These are phyloP conservation scores for Geotrichum histeridarum DNA, from an alignment of 1,139 yeast genomes.

Conservation along the genomic window DNA sequence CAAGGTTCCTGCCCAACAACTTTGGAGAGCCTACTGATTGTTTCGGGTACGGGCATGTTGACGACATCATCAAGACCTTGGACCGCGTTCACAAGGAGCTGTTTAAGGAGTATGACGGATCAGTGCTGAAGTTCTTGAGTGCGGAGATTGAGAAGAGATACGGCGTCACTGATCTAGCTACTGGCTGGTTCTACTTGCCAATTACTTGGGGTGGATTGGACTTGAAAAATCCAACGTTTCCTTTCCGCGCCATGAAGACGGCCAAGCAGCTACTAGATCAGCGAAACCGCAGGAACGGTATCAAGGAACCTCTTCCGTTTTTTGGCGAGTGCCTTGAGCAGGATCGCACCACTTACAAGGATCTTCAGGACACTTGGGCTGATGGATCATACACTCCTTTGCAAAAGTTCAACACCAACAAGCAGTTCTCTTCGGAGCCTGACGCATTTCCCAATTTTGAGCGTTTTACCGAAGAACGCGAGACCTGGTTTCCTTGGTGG, in stretches of 20 bases:
- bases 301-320: neutral
- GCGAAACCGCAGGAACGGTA: neutral
- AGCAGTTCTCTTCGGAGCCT: neutral
- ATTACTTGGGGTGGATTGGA: conserved; percentile 23
- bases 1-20: conserved; percentile 19
- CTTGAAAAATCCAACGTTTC: conserved; percentile 19
- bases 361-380: conserved; percentile 3
- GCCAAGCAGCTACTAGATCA: conserved; percentile 1
- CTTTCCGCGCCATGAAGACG: conserved; percentile 3
- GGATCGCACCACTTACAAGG: conserved; percentile 14
- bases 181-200: conserved; percentile 23
- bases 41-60: conserved; percentile 20
- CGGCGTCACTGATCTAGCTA: conserved; percentile 13
- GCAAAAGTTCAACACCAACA: conserved; percentile 2
- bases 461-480: conserved; percentile 6
- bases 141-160: conserved; percentile 12
- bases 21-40: conserved; percentile 21
- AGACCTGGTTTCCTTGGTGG: conserved; percentile 12
- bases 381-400: neutral
- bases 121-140: neutral
- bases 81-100: conserved; percentile 18
- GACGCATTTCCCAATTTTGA: conserved; percentile 13
- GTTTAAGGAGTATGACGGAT: conserved; percentile 17
- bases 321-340: conserved; percentile 14
- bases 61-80: conserved; percentile 21